A percentile compares a stretch with the other conserved stretches of the same genome.
These are phyloP conservation scores for Fusarium avenaceum DNA, from an alignment of 2,329 filamentous ascomycete species.

Conservation along the genomic window DNA sequence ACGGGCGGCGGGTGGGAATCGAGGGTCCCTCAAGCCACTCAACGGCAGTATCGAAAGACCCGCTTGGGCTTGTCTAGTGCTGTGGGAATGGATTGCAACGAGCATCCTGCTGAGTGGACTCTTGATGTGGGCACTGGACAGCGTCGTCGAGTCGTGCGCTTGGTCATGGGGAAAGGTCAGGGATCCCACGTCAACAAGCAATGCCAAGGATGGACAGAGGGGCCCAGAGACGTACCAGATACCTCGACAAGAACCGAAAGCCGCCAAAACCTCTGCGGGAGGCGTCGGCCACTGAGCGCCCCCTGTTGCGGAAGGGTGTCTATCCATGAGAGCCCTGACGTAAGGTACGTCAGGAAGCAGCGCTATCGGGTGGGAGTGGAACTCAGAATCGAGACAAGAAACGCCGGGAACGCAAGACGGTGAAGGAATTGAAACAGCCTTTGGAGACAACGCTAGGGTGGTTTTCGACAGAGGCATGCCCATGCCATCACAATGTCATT, in stretches of 20 bases:
- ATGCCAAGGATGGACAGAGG: slow-evolving; percentile 40
- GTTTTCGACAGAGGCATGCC: slow-evolving; percentile 30
- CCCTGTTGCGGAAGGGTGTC: slow-evolving; percentile 49
- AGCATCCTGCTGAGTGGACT: slow-evolving; percentile 39
- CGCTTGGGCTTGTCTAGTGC: slow-evolving; percentile 48
- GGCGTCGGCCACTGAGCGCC: slow-evolving; percentile 47
- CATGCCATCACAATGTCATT: slow-evolving; percentile 27
- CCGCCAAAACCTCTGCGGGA: slow-evolving; percentile 46
- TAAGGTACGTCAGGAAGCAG: slow-evolving; percentile 48
- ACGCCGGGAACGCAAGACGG: slow-evolving; percentile 50
- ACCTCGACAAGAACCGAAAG: slow-evolving; percentile 42
- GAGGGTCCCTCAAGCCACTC: slow-evolving; percentile 49
- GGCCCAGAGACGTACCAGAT: slow-evolving; percentile 44
- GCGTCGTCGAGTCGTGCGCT: slow-evolving; percentile 44
- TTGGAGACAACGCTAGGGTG: slow-evolving; percentile 40
- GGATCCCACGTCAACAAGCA: slow-evolving; percentile 50
- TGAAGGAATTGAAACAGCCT: slow-evolving; percentile 51
- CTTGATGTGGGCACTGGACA: slow-evolving; percentile 35
- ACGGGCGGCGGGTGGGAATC: slow-evolving; percentile 44
- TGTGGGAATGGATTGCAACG: slow-evolving; percentile 46
- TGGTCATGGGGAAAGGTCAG: slow-evolving; percentile 44
- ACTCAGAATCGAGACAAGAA: slow-evolving; percentile 48
- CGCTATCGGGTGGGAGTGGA: slow-evolving; percentile 45
- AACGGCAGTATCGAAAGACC: slow-evolving; percentile 51
- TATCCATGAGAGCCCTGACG: slow-evolving; percentile 49